A percentile compares a stretch with the other conserved stretches of the same genome.
Evolutionary conservation across 306 rosid species (phyloP).

Genomic region (Astragalus glycyphyllos): DNA sequence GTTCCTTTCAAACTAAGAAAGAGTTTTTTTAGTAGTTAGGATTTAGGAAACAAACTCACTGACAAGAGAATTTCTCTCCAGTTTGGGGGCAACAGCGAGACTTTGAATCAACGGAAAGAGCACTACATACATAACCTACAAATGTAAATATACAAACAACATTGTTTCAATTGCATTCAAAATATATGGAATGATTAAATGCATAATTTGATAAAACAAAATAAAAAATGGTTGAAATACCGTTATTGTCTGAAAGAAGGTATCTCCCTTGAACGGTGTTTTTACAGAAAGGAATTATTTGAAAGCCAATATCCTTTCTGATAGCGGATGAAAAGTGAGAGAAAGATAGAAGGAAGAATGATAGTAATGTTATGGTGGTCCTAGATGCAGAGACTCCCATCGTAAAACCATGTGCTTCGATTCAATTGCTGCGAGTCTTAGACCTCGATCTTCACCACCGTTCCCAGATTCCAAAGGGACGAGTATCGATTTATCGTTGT

Average conservation of each 20-base stretch:
- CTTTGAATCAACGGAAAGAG: slow-evolving; percentile 57
- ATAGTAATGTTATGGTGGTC: not conserved
- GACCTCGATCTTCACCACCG: slow-evolving; percentile 14
- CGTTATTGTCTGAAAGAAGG: slow-evolving; percentile 77
- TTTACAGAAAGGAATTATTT: slow-evolving; percentile 51
- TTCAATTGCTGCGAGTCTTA: not conserved
- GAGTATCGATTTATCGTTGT: not conserved
- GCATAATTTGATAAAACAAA: too few relatives aligned
- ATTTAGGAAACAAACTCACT: slow-evolving; percentile 69
- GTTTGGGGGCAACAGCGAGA: slow-evolving; percentile 79
- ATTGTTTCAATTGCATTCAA: not conserved
- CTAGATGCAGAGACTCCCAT: slow-evolving; percentile 18
- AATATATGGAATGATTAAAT: too few relatives aligned
- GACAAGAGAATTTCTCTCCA: slow-evolving; percentile 87
- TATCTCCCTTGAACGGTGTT: slow-evolving; percentile 91
- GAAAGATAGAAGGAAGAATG: not conserved
- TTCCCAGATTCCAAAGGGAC: slow-evolving; percentile 12
- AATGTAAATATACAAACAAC: not conserved
- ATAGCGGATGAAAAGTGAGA: slow-evolving; percentile 37
- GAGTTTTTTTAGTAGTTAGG: too few relatives aligned
- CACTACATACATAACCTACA: slow-evolving; percentile 78
- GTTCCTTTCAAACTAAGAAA: not conserved
- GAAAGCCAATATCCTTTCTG: slow-evolving; percentile 73
- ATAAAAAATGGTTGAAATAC: slow-evolving; percentile 31
- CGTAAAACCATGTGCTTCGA: slow-evolving; percentile 16